Conservation (phyloP, 1,284 basidiomycete genomes). For the Filobasidium uniguttulatum region DNA sequence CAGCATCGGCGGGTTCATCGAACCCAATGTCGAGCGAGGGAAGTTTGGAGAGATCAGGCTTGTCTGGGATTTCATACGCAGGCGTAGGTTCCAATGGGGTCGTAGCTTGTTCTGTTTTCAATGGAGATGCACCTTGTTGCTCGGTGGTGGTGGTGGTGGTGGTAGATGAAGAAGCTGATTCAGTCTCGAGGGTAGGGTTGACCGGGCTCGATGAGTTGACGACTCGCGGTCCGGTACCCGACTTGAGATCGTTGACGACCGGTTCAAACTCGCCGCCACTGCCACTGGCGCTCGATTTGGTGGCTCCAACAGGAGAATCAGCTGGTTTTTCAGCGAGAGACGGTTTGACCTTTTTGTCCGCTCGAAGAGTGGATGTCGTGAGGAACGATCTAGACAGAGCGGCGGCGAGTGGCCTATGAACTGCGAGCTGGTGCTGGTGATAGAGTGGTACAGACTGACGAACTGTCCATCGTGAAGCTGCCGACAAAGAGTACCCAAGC, state of each 20-base stretch:
- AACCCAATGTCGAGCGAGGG: constrained; percentile 33
- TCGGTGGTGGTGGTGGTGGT: neutral
- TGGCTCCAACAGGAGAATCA: constrained; percentile 7
- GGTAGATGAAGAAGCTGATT: too few species aligned
- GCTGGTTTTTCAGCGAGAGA: constrained; percentile 8
- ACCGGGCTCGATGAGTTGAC: neutral
- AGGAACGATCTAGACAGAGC: too few species aligned
- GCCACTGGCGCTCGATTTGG: neutral
- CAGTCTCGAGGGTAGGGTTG: neutral
- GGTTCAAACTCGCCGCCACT: constrained; percentile 9
- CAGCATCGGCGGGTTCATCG: constrained; percentile 24
- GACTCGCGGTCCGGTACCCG: neutral
- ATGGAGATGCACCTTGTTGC: neutral
- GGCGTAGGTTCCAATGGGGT: neutral
- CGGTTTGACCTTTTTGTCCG: neutral
- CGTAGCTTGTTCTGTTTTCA: neutral
- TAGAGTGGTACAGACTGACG: too few species aligned
- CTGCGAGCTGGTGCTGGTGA: too few species aligned
- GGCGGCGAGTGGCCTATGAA: too few species aligned
- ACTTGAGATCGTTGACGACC: constrained; percentile 15
- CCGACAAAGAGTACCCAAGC: too few species aligned
- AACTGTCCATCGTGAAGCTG: too few species aligned
- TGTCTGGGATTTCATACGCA: constrained; percentile 12
- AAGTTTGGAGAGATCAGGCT: constrained; percentile 28
- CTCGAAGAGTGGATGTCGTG: neutral